Percentiles rank a stretch among this genome's conserved stretches.
Conservation (phyloP, 441 rosid genomes). For the Daphne laureola region DNA sequence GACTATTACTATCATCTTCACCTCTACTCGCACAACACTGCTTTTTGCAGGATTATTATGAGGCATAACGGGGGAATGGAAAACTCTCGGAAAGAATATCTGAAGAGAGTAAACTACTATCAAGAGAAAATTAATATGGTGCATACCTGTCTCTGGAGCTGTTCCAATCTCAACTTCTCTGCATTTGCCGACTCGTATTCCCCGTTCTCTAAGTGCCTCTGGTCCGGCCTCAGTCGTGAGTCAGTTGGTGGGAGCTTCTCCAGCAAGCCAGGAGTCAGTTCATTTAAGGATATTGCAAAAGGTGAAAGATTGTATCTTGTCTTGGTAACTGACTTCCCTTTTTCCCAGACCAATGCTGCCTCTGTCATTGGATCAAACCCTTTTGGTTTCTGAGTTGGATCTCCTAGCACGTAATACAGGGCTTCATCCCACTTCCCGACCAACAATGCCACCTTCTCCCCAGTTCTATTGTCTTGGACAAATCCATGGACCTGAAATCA, state of each 20-base stretch:
- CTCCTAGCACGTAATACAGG: conserved; percentile 85
- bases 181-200: conserved; percentile 90
- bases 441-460: conserved; percentile 89
- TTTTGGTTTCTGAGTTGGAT: conserved; percentile 77
- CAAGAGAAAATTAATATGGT: background rate
- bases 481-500: conserved; percentile 79
- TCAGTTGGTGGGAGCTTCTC: conserved; percentile 88
- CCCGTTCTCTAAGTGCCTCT: conserved; percentile 85
- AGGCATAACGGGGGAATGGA: too few relatives aligned
- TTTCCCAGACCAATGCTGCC: conserved; percentile 87
- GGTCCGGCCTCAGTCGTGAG: conserved; percentile 96
- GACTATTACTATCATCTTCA: too few relatives aligned
- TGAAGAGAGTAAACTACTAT: too few relatives aligned
- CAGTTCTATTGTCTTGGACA: conserved; percentile 86
- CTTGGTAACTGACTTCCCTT: conserved; percentile 57
- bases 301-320: conserved; percentile 92
- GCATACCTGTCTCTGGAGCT: conserved; percentile 89
- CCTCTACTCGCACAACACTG: too few relatives aligned
- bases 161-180: conserved; percentile 91
- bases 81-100: too few relatives aligned
- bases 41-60: too few relatives aligned
- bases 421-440: conserved; percentile 98
- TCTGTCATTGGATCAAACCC: conserved; percentile 95
- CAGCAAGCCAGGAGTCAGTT: conserved; percentile 57
- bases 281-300: conserved; percentile 83